Percentiles rank a stretch among this genome's conserved stretches.
Evolutionary conservation across 306 rosid species (phyloP).

Genomic region (Cucurbita pepo): DNA sequence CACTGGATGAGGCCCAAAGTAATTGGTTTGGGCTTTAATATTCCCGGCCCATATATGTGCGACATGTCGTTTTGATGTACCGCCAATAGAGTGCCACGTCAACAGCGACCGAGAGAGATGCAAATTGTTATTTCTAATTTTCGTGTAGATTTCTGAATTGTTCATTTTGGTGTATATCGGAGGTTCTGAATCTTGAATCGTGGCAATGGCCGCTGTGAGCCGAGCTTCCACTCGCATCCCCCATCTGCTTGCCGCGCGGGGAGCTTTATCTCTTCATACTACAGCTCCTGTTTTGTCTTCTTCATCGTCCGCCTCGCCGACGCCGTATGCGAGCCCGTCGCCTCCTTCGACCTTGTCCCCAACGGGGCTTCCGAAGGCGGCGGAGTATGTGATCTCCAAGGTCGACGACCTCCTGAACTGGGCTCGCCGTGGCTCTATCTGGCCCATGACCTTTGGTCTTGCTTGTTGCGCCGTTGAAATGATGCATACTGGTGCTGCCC

Average conservation of each 20-base stretch:
- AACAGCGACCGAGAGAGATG: neutral
- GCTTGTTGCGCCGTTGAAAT: constrained; percentile 99
- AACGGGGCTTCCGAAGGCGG: constrained; percentile 58
- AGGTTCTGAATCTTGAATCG: neutral
- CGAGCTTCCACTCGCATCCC: constrained; percentile 40
- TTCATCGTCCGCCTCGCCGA: constrained; percentile 22
- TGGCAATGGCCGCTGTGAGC: constrained; percentile 47
- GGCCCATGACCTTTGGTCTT: constrained; percentile 98
- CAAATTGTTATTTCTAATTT: neutral
- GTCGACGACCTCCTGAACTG: constrained; percentile 90
- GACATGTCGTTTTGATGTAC: neutral
- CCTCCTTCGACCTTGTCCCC: constrained; percentile 51
- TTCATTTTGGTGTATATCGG: neutral
- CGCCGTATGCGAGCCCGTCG: constrained; percentile 39
- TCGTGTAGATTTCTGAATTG: neutral
- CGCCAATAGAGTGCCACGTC: constrained; percentile 2
- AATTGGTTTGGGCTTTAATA: neutral
- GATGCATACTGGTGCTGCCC: constrained; percentile 96
- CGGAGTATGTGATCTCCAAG: constrained; percentile 82
- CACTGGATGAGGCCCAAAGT: neutral
- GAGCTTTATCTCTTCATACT: constrained; percentile 41
- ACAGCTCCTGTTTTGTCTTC: constrained; percentile 37
- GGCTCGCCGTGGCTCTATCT: constrained; percentile 89
- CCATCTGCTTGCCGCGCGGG: constrained; percentile 36
- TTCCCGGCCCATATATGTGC: neutral